Evolutionary conservation across 148 eudicot species (phyloP), one percentile per base, ranked within the genome.

Genomic region (Rhododendron mucronatum): DNA sequence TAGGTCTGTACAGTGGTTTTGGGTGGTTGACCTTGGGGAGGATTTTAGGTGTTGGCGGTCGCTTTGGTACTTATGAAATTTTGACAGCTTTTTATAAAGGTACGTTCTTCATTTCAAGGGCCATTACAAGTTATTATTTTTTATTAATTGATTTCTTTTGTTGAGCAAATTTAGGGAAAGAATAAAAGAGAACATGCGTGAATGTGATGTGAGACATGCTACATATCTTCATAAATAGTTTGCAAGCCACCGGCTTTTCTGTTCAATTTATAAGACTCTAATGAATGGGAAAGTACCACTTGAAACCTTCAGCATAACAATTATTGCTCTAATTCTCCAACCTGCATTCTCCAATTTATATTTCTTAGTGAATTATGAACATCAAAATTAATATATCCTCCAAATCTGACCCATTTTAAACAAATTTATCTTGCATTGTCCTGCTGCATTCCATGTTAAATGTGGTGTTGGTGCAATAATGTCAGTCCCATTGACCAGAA

Each of bases 11-110:
- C 86, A 92, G 86, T 84, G 99, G 99, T 82, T 79, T 93, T 78
- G 89, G 92, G 81, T 96, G 98, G 97, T 83, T 91, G 90, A 88
- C 92, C 26, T 13, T 88, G 8, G 99, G 97, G 84, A 94, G 97
- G 88, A 83, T 92, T 81, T 57, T 92, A 0, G 92, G 99, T 86
- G 35, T 96, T 73, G 99, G 98, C 44, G 91, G 88, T 85, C 97
- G 99, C 74, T 96, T 95, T 86, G 98, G 97, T 80, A 88, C 92
- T 73, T 93, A 93, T 86, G 99, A 96, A 89, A 85, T 96, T 86
- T 39, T 96, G 86, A 91, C 99, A 61, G 41, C 76, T 30, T 30
- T 71, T 33, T 71, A 71, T 33, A 71, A 71, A 71, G 76, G 76
- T 71, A 71, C 5, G 76, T 71, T 30, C 33, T 69, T 69, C 75